Percentiles rank a stretch among this genome's conserved stretches.
Evolutionary conservation across 2,329 filamentous ascomycete genomes (phyloP).

Genomic region (Chaetomium sp.): DNA sequence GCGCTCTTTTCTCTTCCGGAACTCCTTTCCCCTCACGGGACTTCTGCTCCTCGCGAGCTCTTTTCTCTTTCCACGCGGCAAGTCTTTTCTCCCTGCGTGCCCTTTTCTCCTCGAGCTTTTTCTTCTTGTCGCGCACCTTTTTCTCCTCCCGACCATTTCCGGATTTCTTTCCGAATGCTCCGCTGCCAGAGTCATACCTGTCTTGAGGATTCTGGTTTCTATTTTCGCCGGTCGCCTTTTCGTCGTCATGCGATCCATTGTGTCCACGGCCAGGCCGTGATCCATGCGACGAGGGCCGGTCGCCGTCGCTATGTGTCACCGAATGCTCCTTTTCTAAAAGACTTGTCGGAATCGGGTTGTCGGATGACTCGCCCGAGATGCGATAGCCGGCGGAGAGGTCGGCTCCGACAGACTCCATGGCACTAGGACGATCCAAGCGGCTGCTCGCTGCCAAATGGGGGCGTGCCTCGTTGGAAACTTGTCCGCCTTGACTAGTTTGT

Average conservation of each 20-base stretch:
- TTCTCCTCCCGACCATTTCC: background rate
- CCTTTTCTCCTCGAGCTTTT: background rate
- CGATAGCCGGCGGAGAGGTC: background rate
- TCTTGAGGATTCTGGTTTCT: constrained; percentile 20
- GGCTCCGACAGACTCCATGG: background rate
- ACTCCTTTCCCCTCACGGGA: constrained; percentile 34
- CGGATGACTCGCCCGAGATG: background rate
- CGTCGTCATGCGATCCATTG: constrained; percentile 26
- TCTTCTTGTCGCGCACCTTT: background rate
- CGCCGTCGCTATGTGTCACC: constrained; percentile 16
- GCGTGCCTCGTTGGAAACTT: background rate
- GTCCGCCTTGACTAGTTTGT: constrained; percentile 8
- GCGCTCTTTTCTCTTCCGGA: constrained; percentile 27
- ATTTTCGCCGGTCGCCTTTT: constrained; percentile 24
- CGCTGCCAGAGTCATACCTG: constrained; percentile 16
- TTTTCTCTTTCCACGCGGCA: background rate
- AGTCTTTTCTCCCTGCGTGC: background rate
- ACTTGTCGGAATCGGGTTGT: constrained; percentile 3
- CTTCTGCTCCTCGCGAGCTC: constrained; percentile 36
- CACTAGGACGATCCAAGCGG: background rate
- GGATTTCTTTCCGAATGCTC: constrained; percentile 31
- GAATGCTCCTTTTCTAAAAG: constrained; percentile 18
- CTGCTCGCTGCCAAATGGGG: background rate
- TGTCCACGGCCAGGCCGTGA: constrained; percentile 19
- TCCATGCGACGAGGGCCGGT: constrained; percentile 28